Evolutionary conservation across 176 grass and related monocot genomes (phyloP).

Genomic region (Pontederia crassipes): DNA sequence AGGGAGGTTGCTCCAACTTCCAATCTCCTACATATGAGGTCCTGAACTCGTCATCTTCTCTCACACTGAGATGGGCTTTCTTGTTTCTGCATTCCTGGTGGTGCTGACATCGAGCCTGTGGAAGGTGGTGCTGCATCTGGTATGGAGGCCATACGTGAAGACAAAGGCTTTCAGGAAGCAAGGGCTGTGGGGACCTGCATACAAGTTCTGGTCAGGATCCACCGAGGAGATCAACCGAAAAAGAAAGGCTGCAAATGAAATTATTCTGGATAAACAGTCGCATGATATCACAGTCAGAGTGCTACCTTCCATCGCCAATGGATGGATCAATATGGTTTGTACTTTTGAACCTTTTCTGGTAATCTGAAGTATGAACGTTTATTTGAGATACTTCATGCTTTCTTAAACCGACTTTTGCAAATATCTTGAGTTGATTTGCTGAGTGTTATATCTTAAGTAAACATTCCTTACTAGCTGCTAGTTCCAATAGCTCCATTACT

Average conservation of each 20-base stretch:
- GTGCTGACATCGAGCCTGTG: slow-evolving; percentile 11
- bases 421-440: no score
- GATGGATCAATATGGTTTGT: slow-evolving; percentile 36
- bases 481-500: background rate
- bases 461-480: no score
- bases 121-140: slow-evolving; percentile 14
- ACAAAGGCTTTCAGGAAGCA: slow-evolving; percentile 20
- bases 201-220: slow-evolving; percentile 30
- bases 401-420: background rate
- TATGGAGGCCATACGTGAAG: slow-evolving; percentile 28
- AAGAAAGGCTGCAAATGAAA: slow-evolving; percentile 11
- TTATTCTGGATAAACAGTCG: slow-evolving; percentile 23
- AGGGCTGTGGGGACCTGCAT: slow-evolving; percentile 23
- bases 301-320: slow-evolving; percentile 32
- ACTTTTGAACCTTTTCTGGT: background rate
- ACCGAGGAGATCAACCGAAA: slow-evolving; percentile 30
- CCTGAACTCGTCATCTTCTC: no score
- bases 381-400: background rate
- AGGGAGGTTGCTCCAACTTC: no score
- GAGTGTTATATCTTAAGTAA: no score
- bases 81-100: background rate
- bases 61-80: background rate
- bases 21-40: no score
- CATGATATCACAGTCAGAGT: slow-evolving; percentile 42
- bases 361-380: background rate